Conservation (phyloP, 106 monocot genomes). For the Platanthera guangdongensis region DNA sequence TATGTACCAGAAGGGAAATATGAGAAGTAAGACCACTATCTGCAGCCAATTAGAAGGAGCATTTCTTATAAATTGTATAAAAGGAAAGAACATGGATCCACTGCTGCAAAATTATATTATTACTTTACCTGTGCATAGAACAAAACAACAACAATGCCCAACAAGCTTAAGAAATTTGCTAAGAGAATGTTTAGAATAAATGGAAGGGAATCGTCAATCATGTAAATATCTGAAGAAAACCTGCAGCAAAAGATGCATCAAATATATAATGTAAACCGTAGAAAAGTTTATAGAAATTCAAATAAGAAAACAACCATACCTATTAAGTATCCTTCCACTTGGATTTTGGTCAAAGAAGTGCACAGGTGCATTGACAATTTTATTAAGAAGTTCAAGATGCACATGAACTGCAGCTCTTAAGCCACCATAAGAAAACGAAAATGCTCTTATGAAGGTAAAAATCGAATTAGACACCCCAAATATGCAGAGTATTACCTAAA, state of each 20-base stretch:
- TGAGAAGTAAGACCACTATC: conserved; percentile 74
- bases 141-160: conserved; percentile 72
- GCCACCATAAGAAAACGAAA: conserved; percentile 91
- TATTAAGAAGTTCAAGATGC: conserved; percentile 64
- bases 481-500: conserved; percentile 61
- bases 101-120: not conserved
- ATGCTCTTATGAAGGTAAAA: conserved; percentile 79
- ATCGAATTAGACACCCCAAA: conserved; percentile 72
- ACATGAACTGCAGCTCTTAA: conserved; percentile 72
- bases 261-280: not conserved
- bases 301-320: conserved; percentile 28
- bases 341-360: conserved; percentile 83
- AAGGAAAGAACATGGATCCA: not conserved
- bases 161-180: conserved; percentile 75
- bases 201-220: conserved; percentile 96
- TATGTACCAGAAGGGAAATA: conserved; percentile 71
- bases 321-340: conserved; percentile 90
- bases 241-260: conserved; percentile 27
- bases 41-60: conserved; percentile 19
- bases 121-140: conserved; percentile 72
- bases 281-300: not conserved
- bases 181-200: conserved; percentile 97
- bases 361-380: conserved; percentile 74
- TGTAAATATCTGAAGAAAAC: conserved; percentile 94
- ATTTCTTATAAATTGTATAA: conserved; percentile 7